Percentiles rank a stretch among this genome's conserved stretches.
Conservation (phyloP, 2,329 filamentous ascomycete genomes). For the Cytospora mali region DNA sequence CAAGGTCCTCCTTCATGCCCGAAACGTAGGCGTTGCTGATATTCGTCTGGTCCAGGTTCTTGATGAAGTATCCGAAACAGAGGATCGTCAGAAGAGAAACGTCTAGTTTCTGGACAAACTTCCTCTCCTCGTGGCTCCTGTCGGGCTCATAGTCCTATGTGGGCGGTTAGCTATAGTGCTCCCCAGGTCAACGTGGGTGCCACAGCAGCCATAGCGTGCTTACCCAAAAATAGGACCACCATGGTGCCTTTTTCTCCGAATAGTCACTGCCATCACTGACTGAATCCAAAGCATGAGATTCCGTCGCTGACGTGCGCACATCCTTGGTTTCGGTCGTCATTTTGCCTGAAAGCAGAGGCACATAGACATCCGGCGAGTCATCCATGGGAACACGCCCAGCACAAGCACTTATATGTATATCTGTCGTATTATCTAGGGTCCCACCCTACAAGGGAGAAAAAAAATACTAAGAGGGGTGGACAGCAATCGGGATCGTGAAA, state of each 20-base stretch:
- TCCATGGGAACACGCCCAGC: not conserved
- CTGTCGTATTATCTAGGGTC: not conserved
- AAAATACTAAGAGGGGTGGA: not conserved
- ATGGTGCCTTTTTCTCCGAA: constrained; percentile 13
- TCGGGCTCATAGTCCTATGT: constrained; percentile 26
- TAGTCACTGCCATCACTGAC: not conserved
- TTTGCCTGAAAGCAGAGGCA: constrained; percentile 23
- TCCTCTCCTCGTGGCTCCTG: constrained; percentile 38
- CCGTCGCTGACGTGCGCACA: constrained; percentile 4
- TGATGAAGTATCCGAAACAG: constrained; percentile 44
- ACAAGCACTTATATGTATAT: constrained; percentile 11
- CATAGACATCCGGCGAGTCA: constrained; percentile 5
- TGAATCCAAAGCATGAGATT: constrained; percentile 5
- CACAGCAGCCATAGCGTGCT: not conserved
- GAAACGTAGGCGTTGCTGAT: constrained; percentile 45
- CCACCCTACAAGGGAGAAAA: not conserved
- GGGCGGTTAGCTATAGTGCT: not conserved
- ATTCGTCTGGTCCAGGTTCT: constrained; percentile 39
- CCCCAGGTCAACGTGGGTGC: no score
- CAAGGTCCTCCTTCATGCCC: constrained; percentile 54
- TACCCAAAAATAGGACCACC: constrained; percentile 29
- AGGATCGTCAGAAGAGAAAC: constrained; percentile 41
- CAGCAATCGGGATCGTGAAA: not conserved
- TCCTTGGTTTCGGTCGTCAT: constrained; percentile 23
- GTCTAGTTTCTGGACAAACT: constrained; percentile 39